phyloP scores from a whole-genome alignment of 202 grass and related monocot species.

The Carex sylvatica region DNA sequence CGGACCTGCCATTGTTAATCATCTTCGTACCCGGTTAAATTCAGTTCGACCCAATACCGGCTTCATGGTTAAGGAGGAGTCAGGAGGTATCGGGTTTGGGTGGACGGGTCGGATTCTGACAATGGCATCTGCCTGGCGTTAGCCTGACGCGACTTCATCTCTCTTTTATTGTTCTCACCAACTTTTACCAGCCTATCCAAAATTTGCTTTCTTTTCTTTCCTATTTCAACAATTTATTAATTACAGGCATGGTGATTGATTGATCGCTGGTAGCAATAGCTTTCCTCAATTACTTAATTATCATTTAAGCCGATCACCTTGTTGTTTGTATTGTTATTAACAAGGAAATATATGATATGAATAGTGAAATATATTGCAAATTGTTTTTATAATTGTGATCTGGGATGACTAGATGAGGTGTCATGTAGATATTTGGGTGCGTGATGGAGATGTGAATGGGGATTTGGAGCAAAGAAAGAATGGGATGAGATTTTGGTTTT shows the following conservation, averaged over 20 bases:
- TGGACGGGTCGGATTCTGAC: constrained; percentile 72
- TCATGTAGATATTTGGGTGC: not conserved
- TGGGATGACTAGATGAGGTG: constrained; percentile 4
- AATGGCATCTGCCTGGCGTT: constrained; percentile 73
- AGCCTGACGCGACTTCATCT: constrained; percentile 28
- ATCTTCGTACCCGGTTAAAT: constrained; percentile 35
- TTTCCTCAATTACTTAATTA: constrained; percentile 3
- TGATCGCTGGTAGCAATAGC: constrained; percentile 34
- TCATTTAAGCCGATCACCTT: constrained; percentile 26
- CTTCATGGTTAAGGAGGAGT: constrained; percentile 46
- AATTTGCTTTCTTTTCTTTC: constrained; percentile 28
- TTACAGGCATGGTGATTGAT: constrained; percentile 43
- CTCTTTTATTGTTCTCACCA: constrained; percentile 42
- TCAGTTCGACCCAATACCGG: constrained; percentile 8
- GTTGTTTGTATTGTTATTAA: constrained; percentile 17
- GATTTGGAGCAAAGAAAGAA: not conserved
- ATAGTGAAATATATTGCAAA: not conserved
- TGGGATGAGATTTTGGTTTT: not conserved
- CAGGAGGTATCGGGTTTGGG: constrained; percentile 50
- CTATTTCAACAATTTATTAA: constrained; percentile 19
- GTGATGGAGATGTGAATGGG: constrained; percentile 12
- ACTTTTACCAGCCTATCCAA: constrained; percentile 6
- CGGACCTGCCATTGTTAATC: constrained; percentile 35
- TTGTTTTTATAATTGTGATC: constrained; percentile 6
- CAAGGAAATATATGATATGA: not conserved